Evolutionary conservation across 1,139 yeast species (phyloP), one percentile per base, ranked within the genome.

Genomic region (Hansenula sp.): DNA sequence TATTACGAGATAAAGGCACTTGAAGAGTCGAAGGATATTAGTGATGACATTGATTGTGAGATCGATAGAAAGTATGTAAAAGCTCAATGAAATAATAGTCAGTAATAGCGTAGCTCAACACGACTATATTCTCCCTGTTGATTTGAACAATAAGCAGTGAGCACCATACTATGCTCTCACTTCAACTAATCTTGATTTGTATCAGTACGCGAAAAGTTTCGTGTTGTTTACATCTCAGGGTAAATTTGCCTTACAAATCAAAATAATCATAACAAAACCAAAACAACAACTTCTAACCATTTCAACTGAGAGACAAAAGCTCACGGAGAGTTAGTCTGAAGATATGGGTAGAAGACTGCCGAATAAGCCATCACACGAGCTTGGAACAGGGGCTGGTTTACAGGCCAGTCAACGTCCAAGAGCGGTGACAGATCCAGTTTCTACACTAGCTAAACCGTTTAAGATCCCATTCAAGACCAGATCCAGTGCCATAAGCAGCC

Each of bases 401-500:
- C 57, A 61, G 2, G 55, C 56, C 0, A 42, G 52, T 8, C 44
- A 52, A 35, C 56, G 66, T 28, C 63, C 69, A n/a, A 51, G 68
- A 34, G 52, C 60, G 2, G 55, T 57, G 18, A 52, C 64, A 0
- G 69, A 66, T 31, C 66, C 69, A 1, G 47, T 54, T 4, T 40
- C 47, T 2, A 56, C 57, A 2, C 53, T 74, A n/a, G 51, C 68
- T 3, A 70, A 62, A 45, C 80, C 80, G 0, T 75, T 74, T 55
- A 68, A 60, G 44, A 57, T 71, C 2, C 78, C 78, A 1, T 59
- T 68, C 37, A 60, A 58, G 34, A 40, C 46, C 2, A 33, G 56
- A 20, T 42, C 59, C 35, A 32, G 55, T 37, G 52, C 58, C 32
- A 20, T 44, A 9, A 50, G 52, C 6, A 36, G 34, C 12, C 37